Percentiles rank a stretch among this genome's conserved stretches.
phyloP scores from a whole-genome alignment of 106 monocot species.

The Cymbidium sinense region DNA sequence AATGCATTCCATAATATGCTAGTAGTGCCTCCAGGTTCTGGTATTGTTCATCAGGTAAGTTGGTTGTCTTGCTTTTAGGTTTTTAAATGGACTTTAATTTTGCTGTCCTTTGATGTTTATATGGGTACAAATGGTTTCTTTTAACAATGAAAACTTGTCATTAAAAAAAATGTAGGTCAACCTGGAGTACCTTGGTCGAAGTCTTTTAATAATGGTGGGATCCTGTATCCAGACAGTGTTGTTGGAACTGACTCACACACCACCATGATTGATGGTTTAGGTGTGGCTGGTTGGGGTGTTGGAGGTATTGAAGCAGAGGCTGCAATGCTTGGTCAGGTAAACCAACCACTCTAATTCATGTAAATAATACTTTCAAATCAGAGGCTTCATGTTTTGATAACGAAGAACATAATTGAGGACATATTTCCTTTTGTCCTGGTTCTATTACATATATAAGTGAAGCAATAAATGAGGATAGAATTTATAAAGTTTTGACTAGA shows the following conservation, averaged over 20 bases:
- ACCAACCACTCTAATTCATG: neutral
- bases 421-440: neutral
- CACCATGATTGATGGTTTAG: slow-evolving; percentile 94
- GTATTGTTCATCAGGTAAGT: slow-evolving; percentile 93
- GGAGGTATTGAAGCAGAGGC: slow-evolving; percentile 98
- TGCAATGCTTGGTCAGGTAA: slow-evolving; percentile 96
- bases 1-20: slow-evolving; percentile 91
- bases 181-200: slow-evolving; percentile 88
- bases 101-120: neutral
- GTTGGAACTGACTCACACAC: slow-evolving; percentile 96
- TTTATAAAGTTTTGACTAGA: neutral
- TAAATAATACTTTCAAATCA: neutral
- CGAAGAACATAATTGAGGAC: neutral
- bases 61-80: too few species aligned
- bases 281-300: slow-evolving; percentile 87
- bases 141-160: neutral
- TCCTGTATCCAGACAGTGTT: slow-evolving; percentile 91
- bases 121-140: neutral
- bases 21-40: slow-evolving; percentile 97
- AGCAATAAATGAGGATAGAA: too few species aligned
- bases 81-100: neutral
- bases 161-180: slow-evolving; percentile 56
- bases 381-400: neutral
- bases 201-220: slow-evolving; percentile 68
- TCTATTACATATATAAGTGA: neutral